A percentile compares a stretch with the other conserved stretches of the same genome.
phyloP scores from a whole-genome alignment of 1,139 yeast species.

The Blastobotrys buckinghamii region DNA sequence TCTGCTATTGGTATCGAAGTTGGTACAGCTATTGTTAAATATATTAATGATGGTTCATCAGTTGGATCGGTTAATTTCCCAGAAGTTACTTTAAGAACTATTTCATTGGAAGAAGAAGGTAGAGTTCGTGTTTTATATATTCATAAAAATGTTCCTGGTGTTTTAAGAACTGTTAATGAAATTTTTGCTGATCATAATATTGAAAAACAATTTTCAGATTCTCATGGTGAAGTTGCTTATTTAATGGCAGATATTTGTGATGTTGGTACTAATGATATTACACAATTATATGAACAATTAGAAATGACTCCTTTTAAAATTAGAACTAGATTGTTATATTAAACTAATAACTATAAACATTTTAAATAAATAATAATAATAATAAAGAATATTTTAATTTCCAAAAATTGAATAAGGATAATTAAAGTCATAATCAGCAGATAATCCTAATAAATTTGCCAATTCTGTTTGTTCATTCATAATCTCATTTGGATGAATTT shows the following conservation, averaged over 20 bases:
- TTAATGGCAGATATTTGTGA: slow-evolving; percentile 96
- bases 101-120: slow-evolving; percentile 80
- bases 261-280: slow-evolving; percentile 77
- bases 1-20: slow-evolving; percentile 97
- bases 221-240: slow-evolving; percentile 93
- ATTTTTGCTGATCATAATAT: slow-evolving; percentile 92
- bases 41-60: slow-evolving; percentile 95
- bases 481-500: not conserved
- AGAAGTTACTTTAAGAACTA: slow-evolving; percentile 86
- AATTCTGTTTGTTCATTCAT: not conserved
- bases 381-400: not conserved
- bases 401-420: not conserved
- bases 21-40: slow-evolving; percentile 75
- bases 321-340: slow-evolving; percentile 85
- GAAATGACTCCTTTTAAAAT: slow-evolving; percentile 89
- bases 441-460: not conserved
- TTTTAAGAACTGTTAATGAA: slow-evolving; percentile 92
- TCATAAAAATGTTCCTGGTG: slow-evolving; percentile 99
- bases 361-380: not conserved
- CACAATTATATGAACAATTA: slow-evolving; percentile 75
- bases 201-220: slow-evolving; percentile 96
- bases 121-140: slow-evolving; percentile 88
- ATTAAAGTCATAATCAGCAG: not conserved
- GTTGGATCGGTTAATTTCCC: slow-evolving; percentile 98
- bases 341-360: slow-evolving; percentile 18